Conservation (phyloP, 2,329 filamentous ascomycete species). For the Chaetoscypha palmicola region DNA sequence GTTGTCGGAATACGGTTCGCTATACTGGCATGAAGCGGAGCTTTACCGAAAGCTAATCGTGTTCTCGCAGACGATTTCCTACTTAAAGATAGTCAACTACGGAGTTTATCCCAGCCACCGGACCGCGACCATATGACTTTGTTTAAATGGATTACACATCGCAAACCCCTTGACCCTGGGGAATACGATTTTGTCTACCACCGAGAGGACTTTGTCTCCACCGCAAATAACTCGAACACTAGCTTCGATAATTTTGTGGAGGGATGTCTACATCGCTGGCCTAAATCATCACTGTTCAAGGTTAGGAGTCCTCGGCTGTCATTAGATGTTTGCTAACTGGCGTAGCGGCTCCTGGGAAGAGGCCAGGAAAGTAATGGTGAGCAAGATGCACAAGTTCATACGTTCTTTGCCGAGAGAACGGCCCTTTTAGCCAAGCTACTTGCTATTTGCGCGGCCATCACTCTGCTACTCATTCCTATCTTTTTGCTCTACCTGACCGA, state of each 20-base stretch:
- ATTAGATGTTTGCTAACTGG: too few relatives aligned
- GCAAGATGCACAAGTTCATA: too few relatives aligned
- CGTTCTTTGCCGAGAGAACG: slow-evolving; percentile 8
- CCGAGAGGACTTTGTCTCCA: slow-evolving; percentile 12
- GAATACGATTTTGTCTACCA: slow-evolving; percentile 12
- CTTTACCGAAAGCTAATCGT: background rate
- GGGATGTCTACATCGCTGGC: slow-evolving; percentile 7
- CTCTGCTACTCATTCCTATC: slow-evolving; percentile 11
- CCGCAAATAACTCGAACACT: background rate
- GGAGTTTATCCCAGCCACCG: slow-evolving; percentile 1
- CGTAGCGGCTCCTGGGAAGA: too few relatives aligned
- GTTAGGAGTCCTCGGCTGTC: too few relatives aligned
- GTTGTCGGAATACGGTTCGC: slow-evolving; percentile 12
- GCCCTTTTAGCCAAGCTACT: slow-evolving; percentile 5
- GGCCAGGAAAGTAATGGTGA: too few relatives aligned
- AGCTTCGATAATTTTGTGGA: slow-evolving; percentile 9
- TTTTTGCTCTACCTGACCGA: slow-evolving; percentile 9
- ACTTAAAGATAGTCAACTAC: slow-evolving; percentile 11
- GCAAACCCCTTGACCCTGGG: slow-evolving; percentile 10
- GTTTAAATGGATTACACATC: slow-evolving; percentile 12
- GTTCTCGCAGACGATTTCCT: slow-evolving; percentile 9
- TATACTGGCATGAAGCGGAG: background rate
- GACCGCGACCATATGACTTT: slow-evolving; percentile 4
- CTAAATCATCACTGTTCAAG: slow-evolving; percentile 6
- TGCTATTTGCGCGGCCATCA: slow-evolving; percentile 5